phyloP scores from a whole-genome alignment of 23 red algal genomes.

The Gracilaria vermiculophylla region DNA sequence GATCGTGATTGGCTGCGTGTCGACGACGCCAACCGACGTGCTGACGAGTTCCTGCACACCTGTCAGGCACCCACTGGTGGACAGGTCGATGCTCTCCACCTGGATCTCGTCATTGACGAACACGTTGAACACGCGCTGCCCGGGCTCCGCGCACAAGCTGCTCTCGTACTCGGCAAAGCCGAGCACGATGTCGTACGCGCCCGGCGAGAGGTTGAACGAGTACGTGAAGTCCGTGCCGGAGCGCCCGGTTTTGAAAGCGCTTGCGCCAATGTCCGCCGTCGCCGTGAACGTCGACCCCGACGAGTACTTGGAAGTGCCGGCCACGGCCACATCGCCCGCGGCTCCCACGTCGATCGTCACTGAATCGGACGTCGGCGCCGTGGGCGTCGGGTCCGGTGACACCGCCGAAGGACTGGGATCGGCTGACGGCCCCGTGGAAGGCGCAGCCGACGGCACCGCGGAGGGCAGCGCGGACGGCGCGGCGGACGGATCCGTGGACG shows the following conservation, averaged over 20 bases:
- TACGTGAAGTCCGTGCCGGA: slow-evolving; percentile 46
- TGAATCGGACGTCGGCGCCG: background rate
- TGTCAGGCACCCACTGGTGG: background rate
- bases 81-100: slow-evolving; percentile 42
- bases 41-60: background rate
- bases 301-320: background rate
- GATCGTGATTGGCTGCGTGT: slow-evolving; percentile 26
- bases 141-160: slow-evolving; percentile 19
- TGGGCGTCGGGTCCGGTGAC: background rate
- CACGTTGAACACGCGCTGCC: slow-evolving; percentile 62
- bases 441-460: background rate
- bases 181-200: slow-evolving; percentile 49
- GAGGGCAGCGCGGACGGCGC: background rate
- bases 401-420: background rate
- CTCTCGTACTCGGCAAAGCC: slow-evolving; percentile 59
- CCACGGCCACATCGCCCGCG: background rate
- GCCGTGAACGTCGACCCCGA: background rate
- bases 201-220: slow-evolving; percentile 50
- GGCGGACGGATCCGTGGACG: background rate
- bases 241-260: slow-evolving; percentile 17
- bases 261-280: background rate
- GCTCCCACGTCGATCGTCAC: slow-evolving; percentile 21
- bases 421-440: background rate
- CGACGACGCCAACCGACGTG: slow-evolving; percentile 24
- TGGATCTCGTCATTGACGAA: slow-evolving; percentile 30